These are phyloP conservation scores for Schwanniomyces pseudopolymorphus DNA, from an alignment of 805 yeast genomes.

Conservation along the genomic window DNA sequence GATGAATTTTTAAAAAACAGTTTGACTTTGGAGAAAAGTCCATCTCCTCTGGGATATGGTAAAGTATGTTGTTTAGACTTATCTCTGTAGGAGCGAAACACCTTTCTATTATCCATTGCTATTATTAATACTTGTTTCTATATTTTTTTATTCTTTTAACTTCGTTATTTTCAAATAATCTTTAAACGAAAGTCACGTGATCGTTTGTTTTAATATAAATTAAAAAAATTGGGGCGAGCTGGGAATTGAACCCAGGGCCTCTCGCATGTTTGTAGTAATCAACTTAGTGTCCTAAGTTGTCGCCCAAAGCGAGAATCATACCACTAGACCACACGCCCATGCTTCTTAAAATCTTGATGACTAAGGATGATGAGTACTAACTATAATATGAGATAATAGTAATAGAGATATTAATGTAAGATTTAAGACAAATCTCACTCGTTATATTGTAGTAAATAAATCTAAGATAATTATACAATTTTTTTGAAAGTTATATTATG, in stretches of 20 bases:
- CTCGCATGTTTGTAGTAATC: conserved; percentile 37
- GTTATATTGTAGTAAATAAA: too few species aligned
- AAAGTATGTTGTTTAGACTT: conserved; percentile 18
- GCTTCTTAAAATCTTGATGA: background rate
- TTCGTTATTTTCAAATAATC: background rate
- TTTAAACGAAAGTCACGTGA: background rate
- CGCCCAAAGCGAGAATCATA: conserved; percentile 24
- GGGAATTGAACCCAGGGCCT: conserved; percentile 65
- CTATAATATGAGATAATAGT: too few species aligned
- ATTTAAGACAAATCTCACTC: too few species aligned
- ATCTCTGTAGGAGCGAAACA: conserved; percentile 26
- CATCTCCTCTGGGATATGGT: conserved; percentile 21
- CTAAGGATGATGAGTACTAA: too few species aligned
- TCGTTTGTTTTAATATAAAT: background rate
- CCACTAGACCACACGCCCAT: conserved; percentile 19
- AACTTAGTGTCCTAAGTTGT: conserved; percentile 6
- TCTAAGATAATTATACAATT: too few species aligned
- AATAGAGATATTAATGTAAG: too few species aligned
- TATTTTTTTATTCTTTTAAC: background rate
- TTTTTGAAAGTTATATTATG: too few species aligned
- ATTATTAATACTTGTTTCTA: background rate
- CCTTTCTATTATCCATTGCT: conserved; percentile 38
- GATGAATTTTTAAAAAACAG: conserved; percentile 18
- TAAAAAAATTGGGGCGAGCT: conserved; percentile 33
- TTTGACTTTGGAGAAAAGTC: conserved; percentile 28